Conservation (phyloP, 257 asterid genomes). For the Lycium barbarum region DNA sequence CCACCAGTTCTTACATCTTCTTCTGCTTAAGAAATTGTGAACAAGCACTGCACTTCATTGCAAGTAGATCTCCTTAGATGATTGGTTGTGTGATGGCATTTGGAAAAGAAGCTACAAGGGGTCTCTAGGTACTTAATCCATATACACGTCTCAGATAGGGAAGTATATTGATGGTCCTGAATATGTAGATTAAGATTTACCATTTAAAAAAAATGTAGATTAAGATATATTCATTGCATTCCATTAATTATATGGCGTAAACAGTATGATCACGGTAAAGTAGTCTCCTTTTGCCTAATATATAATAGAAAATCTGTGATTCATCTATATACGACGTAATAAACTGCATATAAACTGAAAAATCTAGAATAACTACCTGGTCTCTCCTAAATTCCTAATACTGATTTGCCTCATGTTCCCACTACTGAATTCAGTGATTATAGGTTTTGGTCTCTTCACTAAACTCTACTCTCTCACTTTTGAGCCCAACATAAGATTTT, state of each 20-base stretch:
- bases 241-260: slow-evolving; percentile 10
- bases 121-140: slow-evolving; percentile 4
- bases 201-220: not conserved
- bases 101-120: slow-evolving; percentile 19
- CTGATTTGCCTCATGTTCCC: not conserved
- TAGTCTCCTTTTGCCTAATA: not conserved
- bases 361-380: not conserved
- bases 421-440: not conserved
- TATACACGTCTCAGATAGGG: not conserved
- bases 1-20: not conserved
- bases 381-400: not conserved
- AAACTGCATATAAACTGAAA: not conserved
- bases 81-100: not conserved
- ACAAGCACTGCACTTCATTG: not conserved
- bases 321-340: not conserved
- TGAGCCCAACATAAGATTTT: not conserved
- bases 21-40: slow-evolving; percentile 18
- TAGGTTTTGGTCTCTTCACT: slow-evolving; percentile 8
- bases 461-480: not conserved
- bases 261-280: not conserved
- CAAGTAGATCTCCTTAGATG: slow-evolving; percentile 28
- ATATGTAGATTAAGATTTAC: slow-evolving; percentile 7
- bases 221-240: slow-evolving; percentile 22
- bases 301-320: not conserved
- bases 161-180: slow-evolving; percentile 18